These are phyloP conservation scores for Thermomucor indicae-seudaticae DNA, from an alignment of 371 early-diverging fungal genomes.

Conservation along the genomic window DNA sequence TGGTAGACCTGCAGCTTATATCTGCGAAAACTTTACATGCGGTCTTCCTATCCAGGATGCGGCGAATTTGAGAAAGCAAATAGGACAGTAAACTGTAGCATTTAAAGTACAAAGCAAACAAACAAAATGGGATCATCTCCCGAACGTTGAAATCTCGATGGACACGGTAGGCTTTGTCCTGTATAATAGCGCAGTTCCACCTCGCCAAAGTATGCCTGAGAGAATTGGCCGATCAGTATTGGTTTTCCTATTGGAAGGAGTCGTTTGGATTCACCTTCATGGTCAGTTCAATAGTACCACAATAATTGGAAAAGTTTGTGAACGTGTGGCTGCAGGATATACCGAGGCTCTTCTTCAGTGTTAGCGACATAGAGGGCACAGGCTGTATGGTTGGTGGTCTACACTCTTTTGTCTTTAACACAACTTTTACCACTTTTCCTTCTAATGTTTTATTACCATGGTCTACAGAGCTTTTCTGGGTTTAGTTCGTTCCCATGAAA, in stretches of 20 bases:
- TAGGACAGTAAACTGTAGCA: background rate
- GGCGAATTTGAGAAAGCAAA: background rate
- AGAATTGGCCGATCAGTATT: no score
- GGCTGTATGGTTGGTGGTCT: slow-evolving; percentile 48
- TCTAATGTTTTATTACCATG: background rate
- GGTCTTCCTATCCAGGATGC: slow-evolving; percentile 34
- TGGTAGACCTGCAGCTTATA: slow-evolving; percentile 15
- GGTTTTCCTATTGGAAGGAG: slow-evolving; percentile 30
- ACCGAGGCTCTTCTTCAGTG: slow-evolving; percentile 50
- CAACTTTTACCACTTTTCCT: background rate
- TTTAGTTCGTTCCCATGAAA: background rate
- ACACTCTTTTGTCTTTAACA: slow-evolving; percentile 44
- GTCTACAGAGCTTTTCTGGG: background rate
- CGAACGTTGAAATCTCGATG: slow-evolving; percentile 39
- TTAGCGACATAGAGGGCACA: slow-evolving; percentile 54
- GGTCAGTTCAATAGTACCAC: slow-evolving; percentile 55
- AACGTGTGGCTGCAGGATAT: slow-evolving; percentile 45
- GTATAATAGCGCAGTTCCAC: slow-evolving; percentile 53
- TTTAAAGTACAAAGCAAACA: no score
- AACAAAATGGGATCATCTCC: no score
- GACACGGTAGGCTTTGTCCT: slow-evolving; percentile 45
- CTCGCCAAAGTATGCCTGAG: slow-evolving; percentile 61
- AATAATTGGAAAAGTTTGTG: slow-evolving; percentile 56
- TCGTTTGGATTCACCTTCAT: slow-evolving; percentile 51
- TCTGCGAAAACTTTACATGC: slow-evolving; percentile 49